phyloP scores from a whole-genome alignment of 257 asterid species.

The Buddleja alternifolia region DNA sequence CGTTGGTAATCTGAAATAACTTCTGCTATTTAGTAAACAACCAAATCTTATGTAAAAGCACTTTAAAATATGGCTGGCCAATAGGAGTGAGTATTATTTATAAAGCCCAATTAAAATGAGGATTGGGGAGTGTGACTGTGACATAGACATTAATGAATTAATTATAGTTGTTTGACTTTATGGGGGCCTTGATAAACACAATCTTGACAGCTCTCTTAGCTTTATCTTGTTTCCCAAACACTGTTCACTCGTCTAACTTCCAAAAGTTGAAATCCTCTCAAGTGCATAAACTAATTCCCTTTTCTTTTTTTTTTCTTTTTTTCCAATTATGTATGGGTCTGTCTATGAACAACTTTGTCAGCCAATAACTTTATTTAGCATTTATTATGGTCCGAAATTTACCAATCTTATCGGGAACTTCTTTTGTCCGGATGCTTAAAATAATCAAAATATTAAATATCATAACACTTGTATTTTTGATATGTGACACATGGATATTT shows the following conservation, averaged over 20 bases:
- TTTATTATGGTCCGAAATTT: too few species aligned
- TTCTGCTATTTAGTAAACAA: too few species aligned
- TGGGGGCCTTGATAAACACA: slow-evolving; percentile 26
- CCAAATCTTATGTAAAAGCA: too few species aligned
- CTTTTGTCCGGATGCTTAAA: too few species aligned
- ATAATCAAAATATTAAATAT: too few species aligned
- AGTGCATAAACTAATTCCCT: too few species aligned
- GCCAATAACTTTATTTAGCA: too few species aligned
- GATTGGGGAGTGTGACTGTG: slow-evolving; percentile 24
- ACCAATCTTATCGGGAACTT: too few species aligned
- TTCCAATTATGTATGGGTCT: too few species aligned
- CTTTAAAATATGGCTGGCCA: not conserved
- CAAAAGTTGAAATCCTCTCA: not conserved
- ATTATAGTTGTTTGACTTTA: slow-evolving; percentile 33
- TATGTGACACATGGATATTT: too few species aligned
- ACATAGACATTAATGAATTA: slow-evolving; percentile 20
- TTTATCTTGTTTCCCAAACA: slow-evolving; percentile 5
- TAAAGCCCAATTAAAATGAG: slow-evolving; percentile 3
- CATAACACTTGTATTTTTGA: too few species aligned
- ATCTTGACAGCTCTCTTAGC: slow-evolving; percentile 26
- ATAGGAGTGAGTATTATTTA: not conserved
- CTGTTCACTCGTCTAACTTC: not conserved
- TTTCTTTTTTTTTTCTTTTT: not conserved
- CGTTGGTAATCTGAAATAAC: too few species aligned
- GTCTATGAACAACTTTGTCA: not conserved